phyloP scores from a whole-genome alignment of 2,329 filamentous ascomycete species.

The Dothiorella sarmentorum region DNA sequence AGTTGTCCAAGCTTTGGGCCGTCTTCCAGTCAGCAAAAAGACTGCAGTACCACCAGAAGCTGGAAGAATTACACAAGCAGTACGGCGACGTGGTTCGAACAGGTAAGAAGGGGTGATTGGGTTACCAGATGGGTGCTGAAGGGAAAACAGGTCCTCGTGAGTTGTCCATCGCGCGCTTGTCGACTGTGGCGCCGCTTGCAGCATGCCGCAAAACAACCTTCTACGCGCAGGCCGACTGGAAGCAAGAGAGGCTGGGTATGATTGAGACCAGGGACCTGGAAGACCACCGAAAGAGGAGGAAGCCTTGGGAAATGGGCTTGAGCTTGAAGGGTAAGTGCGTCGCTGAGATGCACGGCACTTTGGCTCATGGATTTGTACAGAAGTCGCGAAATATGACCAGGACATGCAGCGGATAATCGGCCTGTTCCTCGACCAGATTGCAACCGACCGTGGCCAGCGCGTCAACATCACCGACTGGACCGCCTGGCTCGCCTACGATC shows the following conservation, averaged over 20 bases:
- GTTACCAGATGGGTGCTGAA: background rate
- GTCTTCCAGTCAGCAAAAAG: conserved; percentile 21
- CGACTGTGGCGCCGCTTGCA: background rate
- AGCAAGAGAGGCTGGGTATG: background rate
- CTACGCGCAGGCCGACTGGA: background rate
- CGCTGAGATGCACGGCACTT: too few species aligned
- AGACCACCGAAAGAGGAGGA: background rate
- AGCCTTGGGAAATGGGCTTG: background rate
- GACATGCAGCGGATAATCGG: background rate
- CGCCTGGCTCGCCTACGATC: conserved; percentile 48
- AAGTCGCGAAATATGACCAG: background rate
- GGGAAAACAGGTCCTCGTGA: background rate
- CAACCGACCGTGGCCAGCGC: background rate
- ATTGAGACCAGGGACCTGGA: background rate
- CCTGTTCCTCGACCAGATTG: background rate
- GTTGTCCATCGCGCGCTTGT: background rate
- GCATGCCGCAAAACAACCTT: background rate
- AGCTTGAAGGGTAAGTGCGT: background rate
- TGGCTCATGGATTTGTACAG: background rate
- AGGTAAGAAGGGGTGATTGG: background rate
- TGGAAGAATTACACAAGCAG: background rate
- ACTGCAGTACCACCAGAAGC: background rate
- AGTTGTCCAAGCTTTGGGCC: conserved; percentile 32
- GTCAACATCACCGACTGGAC: background rate
- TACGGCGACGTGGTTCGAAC: background rate